Evolutionary conservation across 495 filamentous ascomycete species (phyloP).

Genomic region (Aspergillus egyptiacus): DNA sequence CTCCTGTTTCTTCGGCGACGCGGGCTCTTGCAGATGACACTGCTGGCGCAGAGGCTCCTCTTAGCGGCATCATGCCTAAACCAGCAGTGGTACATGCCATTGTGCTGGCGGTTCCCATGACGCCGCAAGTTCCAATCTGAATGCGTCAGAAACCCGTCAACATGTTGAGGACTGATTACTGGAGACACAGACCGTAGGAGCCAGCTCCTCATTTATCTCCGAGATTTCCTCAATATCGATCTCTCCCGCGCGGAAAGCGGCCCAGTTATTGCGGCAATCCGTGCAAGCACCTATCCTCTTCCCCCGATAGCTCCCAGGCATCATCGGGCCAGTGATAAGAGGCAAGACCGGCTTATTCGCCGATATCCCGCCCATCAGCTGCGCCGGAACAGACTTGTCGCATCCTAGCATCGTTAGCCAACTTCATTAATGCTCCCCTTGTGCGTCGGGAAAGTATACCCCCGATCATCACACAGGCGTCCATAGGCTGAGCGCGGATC

Average conservation of each 20-base stretch:
- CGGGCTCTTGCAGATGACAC: conserved; percentile 58
- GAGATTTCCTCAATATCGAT: conserved; percentile 62
- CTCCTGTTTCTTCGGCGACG: conserved; percentile 58
- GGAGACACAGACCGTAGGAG: conserved; percentile 49
- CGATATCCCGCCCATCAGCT: conserved; percentile 64
- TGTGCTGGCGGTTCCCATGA: conserved; percentile 65
- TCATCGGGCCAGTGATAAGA: conserved; percentile 61
- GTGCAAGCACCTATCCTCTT: conserved; percentile 59
- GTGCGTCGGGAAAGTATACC: conserved; percentile 33
- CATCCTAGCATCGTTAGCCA: conserved; percentile 38
- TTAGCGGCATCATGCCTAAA: conserved; percentile 59
- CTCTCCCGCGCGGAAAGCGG: conserved; percentile 51
- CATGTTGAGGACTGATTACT: too few species aligned
- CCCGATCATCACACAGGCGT: conserved; percentile 59
- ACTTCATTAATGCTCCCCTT: neutral
- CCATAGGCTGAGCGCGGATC: conserved; percentile 58
- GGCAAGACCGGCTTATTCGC: conserved; percentile 62
- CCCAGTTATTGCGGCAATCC: conserved; percentile 64
- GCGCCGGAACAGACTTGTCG: conserved; percentile 64
- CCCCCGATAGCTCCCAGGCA: conserved; percentile 56
- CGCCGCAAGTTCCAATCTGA: conserved; percentile 60
- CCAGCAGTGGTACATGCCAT: conserved; percentile 63
- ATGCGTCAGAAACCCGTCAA: neutral
- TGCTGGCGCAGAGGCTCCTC: conserved; percentile 56
- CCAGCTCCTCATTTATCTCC: conserved; percentile 61